Percentiles rank a stretch among this genome's conserved stretches.
Evolutionary conservation across 2,329 filamentous ascomycete genomes (phyloP).

Genomic region (Pestalotiopsis sp.): DNA sequence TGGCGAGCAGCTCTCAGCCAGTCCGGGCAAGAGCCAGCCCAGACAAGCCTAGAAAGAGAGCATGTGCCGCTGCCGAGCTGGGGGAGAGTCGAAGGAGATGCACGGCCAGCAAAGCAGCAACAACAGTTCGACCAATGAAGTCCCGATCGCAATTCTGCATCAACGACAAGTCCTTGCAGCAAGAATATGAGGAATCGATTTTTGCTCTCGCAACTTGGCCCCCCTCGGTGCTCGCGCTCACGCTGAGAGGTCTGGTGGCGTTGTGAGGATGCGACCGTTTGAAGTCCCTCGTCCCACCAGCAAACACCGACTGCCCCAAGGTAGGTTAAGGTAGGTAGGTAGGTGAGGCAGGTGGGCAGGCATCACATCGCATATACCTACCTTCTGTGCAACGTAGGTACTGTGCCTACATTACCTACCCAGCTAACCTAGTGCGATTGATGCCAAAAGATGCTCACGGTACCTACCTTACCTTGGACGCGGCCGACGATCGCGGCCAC

Average conservation of each 20-base stretch:
- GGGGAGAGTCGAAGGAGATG: conserved; percentile 23
- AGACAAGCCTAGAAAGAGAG: conserved; percentile 23
- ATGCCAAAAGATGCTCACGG: not conserved
- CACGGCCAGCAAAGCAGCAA: conserved; percentile 28
- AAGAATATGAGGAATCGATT: not conserved
- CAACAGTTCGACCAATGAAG: conserved; percentile 27
- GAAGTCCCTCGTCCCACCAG: no score
- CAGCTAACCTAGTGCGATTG: not conserved
- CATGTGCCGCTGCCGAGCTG: conserved; percentile 19
- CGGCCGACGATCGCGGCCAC: not conserved
- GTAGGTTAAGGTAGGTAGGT: no score
- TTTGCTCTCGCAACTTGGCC: not conserved
- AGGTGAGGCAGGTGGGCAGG: no score
- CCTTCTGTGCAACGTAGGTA: no score
- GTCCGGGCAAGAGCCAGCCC: conserved; percentile 14
- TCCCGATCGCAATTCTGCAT: conserved; percentile 17
- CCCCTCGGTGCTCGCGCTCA: not conserved
- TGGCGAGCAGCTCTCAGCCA: conserved; percentile 27
- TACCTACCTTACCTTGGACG: not conserved
- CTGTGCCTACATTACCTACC: not conserved
- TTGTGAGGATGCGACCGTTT: no score
- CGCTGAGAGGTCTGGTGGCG: not conserved
- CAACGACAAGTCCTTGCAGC: conserved; percentile 17
- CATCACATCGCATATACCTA: no score
- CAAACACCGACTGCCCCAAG: no score